Conservation (phyloP, 495 filamentous ascomycete species). For the Rostrohypoxylon terebratum region DNA sequence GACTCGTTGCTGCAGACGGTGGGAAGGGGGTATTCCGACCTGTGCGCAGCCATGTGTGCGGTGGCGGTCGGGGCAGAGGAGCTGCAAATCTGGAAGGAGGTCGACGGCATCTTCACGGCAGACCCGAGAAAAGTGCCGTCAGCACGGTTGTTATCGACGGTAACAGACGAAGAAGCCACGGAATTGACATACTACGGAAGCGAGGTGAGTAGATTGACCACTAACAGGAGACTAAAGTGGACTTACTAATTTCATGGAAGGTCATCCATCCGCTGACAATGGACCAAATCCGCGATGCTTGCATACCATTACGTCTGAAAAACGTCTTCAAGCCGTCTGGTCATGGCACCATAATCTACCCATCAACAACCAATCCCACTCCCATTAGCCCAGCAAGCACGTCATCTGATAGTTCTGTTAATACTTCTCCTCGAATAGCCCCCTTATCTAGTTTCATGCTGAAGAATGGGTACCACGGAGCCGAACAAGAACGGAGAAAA, state of each 20-base stretch:
- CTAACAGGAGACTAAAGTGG: not conserved
- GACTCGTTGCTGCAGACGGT: conserved; percentile 60
- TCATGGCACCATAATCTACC: conserved; percentile 55
- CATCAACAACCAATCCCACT: conserved; percentile 32
- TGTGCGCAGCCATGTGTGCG: conserved; percentile 64
- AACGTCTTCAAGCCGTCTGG: conserved; percentile 57
- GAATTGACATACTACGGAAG: conserved; percentile 68
- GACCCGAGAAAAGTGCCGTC: conserved; percentile 66
- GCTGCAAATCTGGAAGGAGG: conserved; percentile 68
- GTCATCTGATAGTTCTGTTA: conserved; percentile 18
- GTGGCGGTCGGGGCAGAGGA: conserved; percentile 61
- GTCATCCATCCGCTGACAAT: conserved; percentile 60
- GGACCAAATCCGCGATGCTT: conserved; percentile 56
- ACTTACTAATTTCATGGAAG: conserved; percentile 37
- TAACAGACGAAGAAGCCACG: conserved; percentile 64
- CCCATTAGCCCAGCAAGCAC: conserved; percentile 27
- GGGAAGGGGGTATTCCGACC: conserved; percentile 65
- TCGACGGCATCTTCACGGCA: conserved; percentile 69
- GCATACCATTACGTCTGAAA: conserved; percentile 55
- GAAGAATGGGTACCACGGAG: conserved; percentile 54
- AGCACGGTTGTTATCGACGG: conserved; percentile 60
- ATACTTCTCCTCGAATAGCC: conserved; percentile 1
- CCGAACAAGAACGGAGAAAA: conserved; percentile 48
- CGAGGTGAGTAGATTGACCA: conserved; percentile 46
- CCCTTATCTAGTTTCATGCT: conserved; percentile 51